These are phyloP conservation scores for Mariannaea sp. DNA, from an alignment of 2,329 filamentous ascomycete species.

Conservation along the genomic window DNA sequence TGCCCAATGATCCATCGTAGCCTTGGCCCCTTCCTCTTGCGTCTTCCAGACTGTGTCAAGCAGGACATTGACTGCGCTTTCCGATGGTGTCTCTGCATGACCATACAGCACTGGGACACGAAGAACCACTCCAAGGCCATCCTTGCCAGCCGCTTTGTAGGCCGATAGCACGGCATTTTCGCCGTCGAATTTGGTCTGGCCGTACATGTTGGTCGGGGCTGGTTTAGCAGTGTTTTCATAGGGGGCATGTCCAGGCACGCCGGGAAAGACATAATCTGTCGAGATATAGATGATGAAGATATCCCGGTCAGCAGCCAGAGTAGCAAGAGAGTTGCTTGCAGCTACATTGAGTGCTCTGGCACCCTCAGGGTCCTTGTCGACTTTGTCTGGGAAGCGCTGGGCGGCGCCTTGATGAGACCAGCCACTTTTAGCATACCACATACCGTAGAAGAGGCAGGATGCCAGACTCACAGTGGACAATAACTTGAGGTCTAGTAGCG, in stretches of 20 bases:
- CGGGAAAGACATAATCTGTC: conserved; percentile 81
- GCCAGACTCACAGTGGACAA: conserved; percentile 74
- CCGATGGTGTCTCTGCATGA: conserved; percentile 67
- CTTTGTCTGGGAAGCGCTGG: conserved; percentile 86
- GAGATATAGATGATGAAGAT: conserved; percentile 77
- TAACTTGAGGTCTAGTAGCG: conserved; percentile 66
- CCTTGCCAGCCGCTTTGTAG: conserved; percentile 53
- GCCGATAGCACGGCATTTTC: conserved; percentile 69
- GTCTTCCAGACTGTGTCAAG: conserved; percentile 77
- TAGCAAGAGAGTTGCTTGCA: conserved; percentile 69
- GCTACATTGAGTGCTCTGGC: conserved; percentile 76
- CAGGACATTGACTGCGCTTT: conserved; percentile 83
- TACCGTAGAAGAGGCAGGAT: background rate
- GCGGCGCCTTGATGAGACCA: conserved; percentile 67
- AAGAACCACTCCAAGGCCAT: conserved; percentile 68
- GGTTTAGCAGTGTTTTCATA: conserved; percentile 70
- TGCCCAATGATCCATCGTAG: conserved; percentile 87
- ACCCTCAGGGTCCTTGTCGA: conserved; percentile 76
- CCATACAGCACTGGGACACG: conserved; percentile 87
- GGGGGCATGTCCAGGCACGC: conserved; percentile 77
- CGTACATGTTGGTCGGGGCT: conserved; percentile 76
- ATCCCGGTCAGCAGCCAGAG: conserved; percentile 64
- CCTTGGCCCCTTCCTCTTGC: conserved; percentile 63
- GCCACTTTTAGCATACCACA: conserved; percentile 24
- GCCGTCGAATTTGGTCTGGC: conserved; percentile 64